Percentiles rank a stretch among this genome's conserved stretches.
phyloP scores from a whole-genome alignment of 352 stramenopile species.

The Pythium apleroticum region DNA sequence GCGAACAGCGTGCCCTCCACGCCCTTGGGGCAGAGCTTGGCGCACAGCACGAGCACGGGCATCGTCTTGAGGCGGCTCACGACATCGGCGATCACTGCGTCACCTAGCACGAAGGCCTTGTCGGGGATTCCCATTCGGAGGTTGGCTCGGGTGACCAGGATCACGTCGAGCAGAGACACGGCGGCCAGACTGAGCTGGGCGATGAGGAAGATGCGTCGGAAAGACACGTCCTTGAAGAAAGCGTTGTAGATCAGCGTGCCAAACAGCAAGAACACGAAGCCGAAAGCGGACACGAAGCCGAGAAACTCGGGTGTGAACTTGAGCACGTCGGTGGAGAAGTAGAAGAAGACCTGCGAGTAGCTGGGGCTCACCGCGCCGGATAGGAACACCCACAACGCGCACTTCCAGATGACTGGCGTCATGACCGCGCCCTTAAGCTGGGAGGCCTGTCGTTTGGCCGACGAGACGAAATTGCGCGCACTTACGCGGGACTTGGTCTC shows the following conservation, averaged over 20 bases:
- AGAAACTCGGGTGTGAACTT: slow-evolving; percentile 95
- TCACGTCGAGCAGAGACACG: slow-evolving; percentile 74
- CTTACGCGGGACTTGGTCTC: slow-evolving; percentile 64
- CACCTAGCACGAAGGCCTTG: slow-evolving; percentile 94
- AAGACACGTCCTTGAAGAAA: slow-evolving; percentile 89
- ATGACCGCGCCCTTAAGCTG: slow-evolving; percentile 80
- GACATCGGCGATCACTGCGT: slow-evolving; percentile 90
- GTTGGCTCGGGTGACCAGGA: slow-evolving; percentile 93
- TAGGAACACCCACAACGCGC: slow-evolving; percentile 95
- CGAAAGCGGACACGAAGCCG: slow-evolving; percentile 78
- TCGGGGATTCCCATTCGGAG: slow-evolving; percentile 91
- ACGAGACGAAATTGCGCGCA: slow-evolving; percentile 48
- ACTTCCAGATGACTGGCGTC: slow-evolving; percentile 93
- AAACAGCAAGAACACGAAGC: slow-evolving; percentile 77
- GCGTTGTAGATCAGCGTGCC: slow-evolving; percentile 84
- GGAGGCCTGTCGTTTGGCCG: slow-evolving; percentile 48
- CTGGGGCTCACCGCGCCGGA: slow-evolving; percentile 93
- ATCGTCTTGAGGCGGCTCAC: slow-evolving; percentile 87
- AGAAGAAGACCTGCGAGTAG: slow-evolving; percentile 95
- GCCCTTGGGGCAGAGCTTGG: slow-evolving; percentile 93
- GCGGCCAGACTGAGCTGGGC: slow-evolving; percentile 72
- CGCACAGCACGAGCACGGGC: slow-evolving; percentile 94
- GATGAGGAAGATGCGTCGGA: slow-evolving; percentile 93
- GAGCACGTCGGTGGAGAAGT: slow-evolving; percentile 95
- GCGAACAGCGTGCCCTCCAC: slow-evolving; percentile 97